Percentiles rank a stretch among this genome's conserved stretches.
These are phyloP conservation scores for Apiospora koreana DNA, from an alignment of 2,329 filamentous ascomycete genomes.

Conservation along the genomic window DNA sequence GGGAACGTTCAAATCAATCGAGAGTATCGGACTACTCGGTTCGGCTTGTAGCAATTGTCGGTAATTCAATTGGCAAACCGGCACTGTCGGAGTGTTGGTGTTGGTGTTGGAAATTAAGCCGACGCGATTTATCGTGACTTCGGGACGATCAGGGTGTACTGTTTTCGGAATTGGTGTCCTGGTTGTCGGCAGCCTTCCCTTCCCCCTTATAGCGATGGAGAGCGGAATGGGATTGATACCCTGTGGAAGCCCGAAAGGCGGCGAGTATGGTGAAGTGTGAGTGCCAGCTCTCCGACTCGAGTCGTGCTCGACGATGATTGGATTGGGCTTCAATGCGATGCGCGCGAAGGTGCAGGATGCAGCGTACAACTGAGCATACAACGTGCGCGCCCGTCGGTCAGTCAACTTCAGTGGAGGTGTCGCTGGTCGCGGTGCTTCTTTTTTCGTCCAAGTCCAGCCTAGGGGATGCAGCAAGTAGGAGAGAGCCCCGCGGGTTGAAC, in stretches of 20 bases:
- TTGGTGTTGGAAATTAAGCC: neutral
- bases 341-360: neutral
- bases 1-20: neutral
- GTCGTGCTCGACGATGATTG: constrained; percentile 10
- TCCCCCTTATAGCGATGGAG: neutral
- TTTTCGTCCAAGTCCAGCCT: too few relatives aligned
- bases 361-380: neutral
- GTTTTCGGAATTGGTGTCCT: neutral
- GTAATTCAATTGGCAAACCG: neutral
- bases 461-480: too few relatives aligned
- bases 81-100: neutral
- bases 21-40: neutral
- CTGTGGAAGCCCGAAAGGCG: neutral
- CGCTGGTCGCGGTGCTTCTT: too few relatives aligned
- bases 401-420: too few relatives aligned
- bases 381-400: too few relatives aligned
- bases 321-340: constrained; percentile 10
- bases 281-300: neutral
- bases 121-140: neutral
- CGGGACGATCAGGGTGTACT: neutral
- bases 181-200: neutral
- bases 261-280: neutral
- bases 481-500: neutral
- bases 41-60: neutral
- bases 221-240: neutral